Evolutionary conservation across 768 basidiomycete species (phyloP).

Genomic region (Boletus patriciae): DNA sequence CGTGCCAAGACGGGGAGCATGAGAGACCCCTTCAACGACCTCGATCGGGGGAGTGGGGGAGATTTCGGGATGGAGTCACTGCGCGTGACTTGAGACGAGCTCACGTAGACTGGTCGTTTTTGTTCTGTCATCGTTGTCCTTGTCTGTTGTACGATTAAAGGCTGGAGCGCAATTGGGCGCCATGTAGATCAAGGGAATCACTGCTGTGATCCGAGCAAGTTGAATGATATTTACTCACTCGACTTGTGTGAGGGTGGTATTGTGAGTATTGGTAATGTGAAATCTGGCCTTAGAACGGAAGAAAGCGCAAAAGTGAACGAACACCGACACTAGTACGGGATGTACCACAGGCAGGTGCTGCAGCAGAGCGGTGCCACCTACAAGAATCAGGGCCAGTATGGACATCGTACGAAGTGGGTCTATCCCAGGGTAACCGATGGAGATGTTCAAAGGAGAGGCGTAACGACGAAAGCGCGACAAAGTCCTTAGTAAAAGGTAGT

Average conservation of each 20-base stretch:
- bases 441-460: background rate
- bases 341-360: too few relatives aligned
- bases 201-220: background rate
- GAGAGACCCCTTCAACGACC: slow-evolving; percentile 74
- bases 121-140: background rate
- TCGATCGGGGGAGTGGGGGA: slow-evolving; percentile 38
- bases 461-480: background rate
- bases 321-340: too few relatives aligned
- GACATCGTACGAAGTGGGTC: too few relatives aligned
- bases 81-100: slow-evolving; percentile 17
- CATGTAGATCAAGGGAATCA: background rate
- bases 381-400: too few relatives aligned
- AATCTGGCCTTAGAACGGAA: too few relatives aligned
- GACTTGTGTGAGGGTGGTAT: too few relatives aligned
- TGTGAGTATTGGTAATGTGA: background rate
- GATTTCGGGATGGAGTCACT: slow-evolving; percentile 46
- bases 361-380: too few relatives aligned
- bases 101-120: background rate
- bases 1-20: slow-evolving; percentile 77
- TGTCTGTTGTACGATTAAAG: background rate
- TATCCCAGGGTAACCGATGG: background rate
- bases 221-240: background rate
- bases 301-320: too few relatives aligned
- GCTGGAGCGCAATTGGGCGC: background rate
- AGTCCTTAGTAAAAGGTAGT: background rate